A percentile compares a stretch with the other conserved stretches of the same genome.
phyloP scores from a whole-genome alignment of 2,329 filamentous ascomycete species.

The Phyllosticta ampelicida region DNA sequence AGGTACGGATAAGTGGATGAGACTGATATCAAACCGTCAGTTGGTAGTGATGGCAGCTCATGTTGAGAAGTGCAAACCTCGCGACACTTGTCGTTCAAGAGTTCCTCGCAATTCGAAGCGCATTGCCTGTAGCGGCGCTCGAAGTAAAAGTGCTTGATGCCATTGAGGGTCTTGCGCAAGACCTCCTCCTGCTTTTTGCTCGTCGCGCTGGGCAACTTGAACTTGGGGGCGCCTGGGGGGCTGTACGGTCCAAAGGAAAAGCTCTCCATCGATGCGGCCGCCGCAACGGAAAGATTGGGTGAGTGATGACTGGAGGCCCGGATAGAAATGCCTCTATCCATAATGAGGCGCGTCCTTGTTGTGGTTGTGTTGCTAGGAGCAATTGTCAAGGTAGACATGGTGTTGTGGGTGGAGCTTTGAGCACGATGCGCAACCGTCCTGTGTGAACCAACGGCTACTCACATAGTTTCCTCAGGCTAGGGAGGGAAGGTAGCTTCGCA shows the following conservation, averaged over 20 bases:
- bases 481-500: not conserved
- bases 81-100: slow-evolving; percentile 14
- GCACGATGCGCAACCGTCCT: not conserved
- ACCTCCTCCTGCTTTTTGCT: not conserved
- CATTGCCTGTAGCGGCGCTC: slow-evolving; percentile 28
- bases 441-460: not conserved
- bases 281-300: not conserved
- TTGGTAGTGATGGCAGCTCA: not conserved
- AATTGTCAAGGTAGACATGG: not conserved
- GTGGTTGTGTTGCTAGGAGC: not conserved
- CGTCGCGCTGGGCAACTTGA: slow-evolving; percentile 1
- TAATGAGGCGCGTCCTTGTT: not conserved
- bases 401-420: not conserved
- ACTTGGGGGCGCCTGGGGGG: not conserved
- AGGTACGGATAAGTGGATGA: slow-evolving; percentile 24
- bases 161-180: slow-evolving; percentile 7
- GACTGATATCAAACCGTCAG: slow-evolving; percentile 14
- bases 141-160: slow-evolving; percentile 11
- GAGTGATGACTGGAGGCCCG: not conserved
- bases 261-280: not conserved
- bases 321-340: not conserved
- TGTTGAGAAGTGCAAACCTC: not conserved
- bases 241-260: not conserved
- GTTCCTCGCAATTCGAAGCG: slow-evolving; percentile 19
- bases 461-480: not conserved